phyloP scores from a whole-genome alignment of 257 asterid species.

The Solanum megistacrolobum region DNA sequence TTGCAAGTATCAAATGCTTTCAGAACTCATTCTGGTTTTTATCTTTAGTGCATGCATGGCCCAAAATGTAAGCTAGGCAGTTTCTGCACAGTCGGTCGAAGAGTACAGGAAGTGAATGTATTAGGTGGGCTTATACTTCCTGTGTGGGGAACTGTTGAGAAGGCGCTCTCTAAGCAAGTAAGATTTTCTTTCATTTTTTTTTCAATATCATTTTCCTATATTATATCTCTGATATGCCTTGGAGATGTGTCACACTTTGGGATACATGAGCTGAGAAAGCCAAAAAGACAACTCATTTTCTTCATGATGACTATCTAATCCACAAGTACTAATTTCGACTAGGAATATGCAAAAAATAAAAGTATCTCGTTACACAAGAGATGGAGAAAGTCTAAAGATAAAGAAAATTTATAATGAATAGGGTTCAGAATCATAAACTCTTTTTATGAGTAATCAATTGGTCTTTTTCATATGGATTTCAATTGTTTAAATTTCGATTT shows the following conservation, averaged over 20 bases:
- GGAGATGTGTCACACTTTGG: background rate
- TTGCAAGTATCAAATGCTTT: background rate
- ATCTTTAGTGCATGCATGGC: constrained; percentile 95
- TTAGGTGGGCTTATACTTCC: constrained; percentile 98
- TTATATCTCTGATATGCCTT: background rate
- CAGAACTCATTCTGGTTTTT: constrained; percentile 1
- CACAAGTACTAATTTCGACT: background rate
- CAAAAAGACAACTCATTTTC: background rate
- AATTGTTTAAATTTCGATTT: background rate
- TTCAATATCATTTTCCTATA: background rate
- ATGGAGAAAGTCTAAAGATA: background rate
- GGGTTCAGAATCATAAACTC: background rate
- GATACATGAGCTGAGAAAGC: background rate
- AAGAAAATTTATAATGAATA: background rate
- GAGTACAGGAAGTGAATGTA: constrained; percentile 89
- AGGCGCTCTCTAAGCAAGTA: constrained; percentile 93
- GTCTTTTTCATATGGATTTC: background rate
- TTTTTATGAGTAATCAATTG: background rate
- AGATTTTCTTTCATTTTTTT: background rate
- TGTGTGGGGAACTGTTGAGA: constrained; percentile 93
- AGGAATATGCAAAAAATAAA: background rate
- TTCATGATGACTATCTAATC: background rate
- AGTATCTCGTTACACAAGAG: background rate
- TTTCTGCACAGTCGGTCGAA: constrained; percentile 84
- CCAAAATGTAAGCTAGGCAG: constrained; percentile 77